A percentile compares a stretch with the other conserved stretches of the same genome.
These are phyloP conservation scores for Chlamydomonas schloesseri DNA, from an alignment of 139 green algal species.

Conservation along the genomic window DNA sequence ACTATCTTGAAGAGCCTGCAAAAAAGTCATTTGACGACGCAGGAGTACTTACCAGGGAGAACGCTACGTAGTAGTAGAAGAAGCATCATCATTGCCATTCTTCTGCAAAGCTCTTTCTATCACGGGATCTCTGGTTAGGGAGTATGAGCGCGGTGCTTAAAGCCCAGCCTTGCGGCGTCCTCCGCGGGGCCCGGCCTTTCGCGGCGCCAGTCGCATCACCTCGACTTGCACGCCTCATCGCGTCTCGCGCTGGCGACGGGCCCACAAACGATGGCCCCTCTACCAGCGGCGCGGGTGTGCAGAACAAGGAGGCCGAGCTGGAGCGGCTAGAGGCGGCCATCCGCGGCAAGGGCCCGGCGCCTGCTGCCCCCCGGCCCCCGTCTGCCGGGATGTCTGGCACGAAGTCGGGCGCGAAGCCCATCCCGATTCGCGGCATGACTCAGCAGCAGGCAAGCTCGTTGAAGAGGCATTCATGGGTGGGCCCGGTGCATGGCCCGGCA, in stretches of 20 bases:
- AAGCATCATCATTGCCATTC: too few relatives aligned
- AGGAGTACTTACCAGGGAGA: too few relatives aligned
- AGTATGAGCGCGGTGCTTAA: background rate
- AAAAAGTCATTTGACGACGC: too few relatives aligned
- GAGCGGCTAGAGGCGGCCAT: conserved; percentile 36
- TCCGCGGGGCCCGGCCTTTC: background rate
- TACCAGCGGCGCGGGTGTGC: background rate
- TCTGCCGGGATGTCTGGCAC: too few relatives aligned
- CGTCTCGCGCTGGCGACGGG: background rate
- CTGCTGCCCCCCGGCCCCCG: too few relatives aligned
- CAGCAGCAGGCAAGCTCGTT: conserved; percentile 11
- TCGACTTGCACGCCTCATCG: background rate
- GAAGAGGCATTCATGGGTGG: too few relatives aligned
- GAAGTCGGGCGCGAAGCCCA: conserved; percentile 4
- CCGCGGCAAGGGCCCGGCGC: conserved; percentile 13
- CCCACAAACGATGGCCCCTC: background rate
- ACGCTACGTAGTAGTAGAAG: too few relatives aligned
- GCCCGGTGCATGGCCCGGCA: too few relatives aligned
- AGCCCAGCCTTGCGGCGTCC: background rate
- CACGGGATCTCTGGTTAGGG: background rate
- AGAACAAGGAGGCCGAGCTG: conserved; percentile 14
- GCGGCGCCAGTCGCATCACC: background rate
- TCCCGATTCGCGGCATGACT: conserved; percentile 42
- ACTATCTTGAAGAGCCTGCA: too few relatives aligned
- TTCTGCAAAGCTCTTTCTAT: too few relatives aligned